Percentiles rank a stretch among this genome's conserved stretches.
These are phyloP conservation scores for Pichia heedii DNA, from an alignment of 805 yeast genomes.

Conservation along the genomic window DNA sequence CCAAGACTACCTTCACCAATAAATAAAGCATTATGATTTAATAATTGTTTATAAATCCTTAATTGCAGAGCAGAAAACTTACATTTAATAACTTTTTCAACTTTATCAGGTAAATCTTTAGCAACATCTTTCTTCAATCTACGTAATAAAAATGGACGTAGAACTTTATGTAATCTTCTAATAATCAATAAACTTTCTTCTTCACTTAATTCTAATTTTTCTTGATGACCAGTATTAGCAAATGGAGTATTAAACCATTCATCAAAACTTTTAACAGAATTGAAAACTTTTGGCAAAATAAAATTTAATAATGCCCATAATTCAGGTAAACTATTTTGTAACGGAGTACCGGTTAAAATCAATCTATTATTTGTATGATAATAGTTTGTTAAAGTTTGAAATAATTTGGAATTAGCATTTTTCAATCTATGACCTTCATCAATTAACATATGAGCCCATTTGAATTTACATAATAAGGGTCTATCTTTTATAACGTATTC, in stretches of 20 bases:
- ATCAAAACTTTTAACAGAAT: conserved; percentile 77
- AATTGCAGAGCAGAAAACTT: conserved; percentile 65
- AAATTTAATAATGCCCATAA: conserved; percentile 79
- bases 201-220: conserved; percentile 71
- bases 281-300: conserved; percentile 76
- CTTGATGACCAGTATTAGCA: conserved; percentile 77
- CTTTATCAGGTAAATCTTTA: conserved; percentile 76
- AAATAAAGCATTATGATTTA: conserved; percentile 59
- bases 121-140: conserved; percentile 83
- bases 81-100: conserved; percentile 76
- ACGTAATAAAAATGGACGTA: conserved; percentile 76
- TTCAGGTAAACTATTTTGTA: conserved; percentile 78
- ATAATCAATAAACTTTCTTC: conserved; percentile 78
- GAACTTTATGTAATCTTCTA: conserved; percentile 77
- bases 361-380: conserved; percentile 70
- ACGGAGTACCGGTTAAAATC: conserved; percentile 82
- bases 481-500: conserved; percentile 76
- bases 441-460: conserved; percentile 81
- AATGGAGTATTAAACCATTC: conserved; percentile 90
- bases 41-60: conserved; percentile 67
- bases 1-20: conserved; percentile 52
- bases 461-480: conserved; percentile 55
- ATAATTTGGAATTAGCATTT: conserved; percentile 65
- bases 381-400: conserved; percentile 59
- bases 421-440: conserved; percentile 92